Percentiles rank a stretch among this genome's conserved stretches.
Evolutionary conservation across 331 rosid species (phyloP).

Genomic region (Stylosanthes scabra): DNA sequence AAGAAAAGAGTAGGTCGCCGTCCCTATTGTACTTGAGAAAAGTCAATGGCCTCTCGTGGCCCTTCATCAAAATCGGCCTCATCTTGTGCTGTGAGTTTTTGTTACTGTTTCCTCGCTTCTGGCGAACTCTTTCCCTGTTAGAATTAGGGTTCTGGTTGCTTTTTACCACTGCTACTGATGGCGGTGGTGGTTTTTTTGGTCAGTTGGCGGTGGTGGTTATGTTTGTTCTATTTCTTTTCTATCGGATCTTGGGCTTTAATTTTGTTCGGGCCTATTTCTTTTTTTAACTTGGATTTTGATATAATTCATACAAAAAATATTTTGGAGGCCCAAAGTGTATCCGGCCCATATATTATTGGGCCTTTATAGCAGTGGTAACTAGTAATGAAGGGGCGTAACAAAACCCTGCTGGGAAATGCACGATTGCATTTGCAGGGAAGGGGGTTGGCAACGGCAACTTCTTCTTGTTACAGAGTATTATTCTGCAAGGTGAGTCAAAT

Average conservation of each 20-base stretch:
- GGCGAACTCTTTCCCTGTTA: too few relatives aligned
- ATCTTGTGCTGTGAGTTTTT: slow-evolving; percentile 26
- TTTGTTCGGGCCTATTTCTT: neutral
- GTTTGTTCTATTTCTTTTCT: too few relatives aligned
- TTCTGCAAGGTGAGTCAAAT: too few relatives aligned
- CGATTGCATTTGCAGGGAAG: too few relatives aligned
- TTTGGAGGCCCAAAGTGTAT: too few relatives aligned
- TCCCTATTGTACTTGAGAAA: slow-evolving; percentile 90
- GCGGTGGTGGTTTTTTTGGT: too few relatives aligned
- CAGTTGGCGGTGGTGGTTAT: too few relatives aligned
- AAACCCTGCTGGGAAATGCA: neutral
- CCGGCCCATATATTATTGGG: neutral
- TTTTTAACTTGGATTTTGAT: too few relatives aligned
- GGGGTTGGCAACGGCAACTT: too few relatives aligned
- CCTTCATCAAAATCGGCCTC: slow-evolving; percentile 99
- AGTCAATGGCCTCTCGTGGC: slow-evolving; percentile 95
- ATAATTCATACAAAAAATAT: too few relatives aligned
- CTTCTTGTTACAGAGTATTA: too few relatives aligned
- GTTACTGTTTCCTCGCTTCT: neutral
- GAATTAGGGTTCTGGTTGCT: neutral
- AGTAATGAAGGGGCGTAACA: neutral
- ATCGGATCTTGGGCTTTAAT: neutral
- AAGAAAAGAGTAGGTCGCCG: slow-evolving; percentile 89
- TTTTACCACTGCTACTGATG: too few relatives aligned
- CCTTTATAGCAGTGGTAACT: neutral